Conservation (phyloP, 257 asterid species). For the Penstemon barbatus region DNA sequence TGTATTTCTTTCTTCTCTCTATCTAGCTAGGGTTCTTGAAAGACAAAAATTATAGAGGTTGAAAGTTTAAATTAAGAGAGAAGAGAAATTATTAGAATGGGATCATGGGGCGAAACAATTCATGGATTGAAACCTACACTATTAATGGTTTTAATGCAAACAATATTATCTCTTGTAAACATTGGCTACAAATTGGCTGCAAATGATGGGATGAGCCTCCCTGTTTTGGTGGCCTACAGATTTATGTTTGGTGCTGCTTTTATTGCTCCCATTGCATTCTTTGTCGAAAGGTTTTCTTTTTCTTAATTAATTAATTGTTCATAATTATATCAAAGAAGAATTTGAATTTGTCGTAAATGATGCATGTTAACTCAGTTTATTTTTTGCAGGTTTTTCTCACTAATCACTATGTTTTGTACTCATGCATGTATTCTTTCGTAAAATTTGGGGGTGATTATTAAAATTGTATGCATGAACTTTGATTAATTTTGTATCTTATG, state of each 20-base stretch:
- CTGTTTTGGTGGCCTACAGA: slow-evolving; percentile 12
- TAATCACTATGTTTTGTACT: no score
- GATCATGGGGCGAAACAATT: background rate
- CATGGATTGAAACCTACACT: slow-evolving; percentile 18
- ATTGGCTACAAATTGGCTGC: slow-evolving; percentile 7
- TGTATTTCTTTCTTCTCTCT: no score
- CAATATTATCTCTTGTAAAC: background rate
- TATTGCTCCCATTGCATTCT: slow-evolving; percentile 43
- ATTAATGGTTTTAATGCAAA: slow-evolving; percentile 7
- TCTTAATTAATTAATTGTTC: background rate
- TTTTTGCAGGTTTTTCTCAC: no score
- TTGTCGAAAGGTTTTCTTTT: slow-evolving; percentile 35
- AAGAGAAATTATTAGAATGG: background rate
- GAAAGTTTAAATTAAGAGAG: no score
- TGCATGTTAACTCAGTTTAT: no score
- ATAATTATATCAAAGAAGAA: background rate
- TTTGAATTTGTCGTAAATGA: no score
- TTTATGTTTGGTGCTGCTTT: slow-evolving; percentile 40
- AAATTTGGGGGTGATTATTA: no score
- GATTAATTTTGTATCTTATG: no score
- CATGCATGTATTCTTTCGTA: no score
- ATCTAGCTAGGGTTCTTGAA: no score
- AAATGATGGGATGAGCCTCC: slow-evolving; percentile 11
- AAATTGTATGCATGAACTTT: no score
- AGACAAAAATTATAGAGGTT: no score